Evolutionary conservation across 163 green algal genomes (phyloP).

Genomic region (Picocystis sp.): DNA sequence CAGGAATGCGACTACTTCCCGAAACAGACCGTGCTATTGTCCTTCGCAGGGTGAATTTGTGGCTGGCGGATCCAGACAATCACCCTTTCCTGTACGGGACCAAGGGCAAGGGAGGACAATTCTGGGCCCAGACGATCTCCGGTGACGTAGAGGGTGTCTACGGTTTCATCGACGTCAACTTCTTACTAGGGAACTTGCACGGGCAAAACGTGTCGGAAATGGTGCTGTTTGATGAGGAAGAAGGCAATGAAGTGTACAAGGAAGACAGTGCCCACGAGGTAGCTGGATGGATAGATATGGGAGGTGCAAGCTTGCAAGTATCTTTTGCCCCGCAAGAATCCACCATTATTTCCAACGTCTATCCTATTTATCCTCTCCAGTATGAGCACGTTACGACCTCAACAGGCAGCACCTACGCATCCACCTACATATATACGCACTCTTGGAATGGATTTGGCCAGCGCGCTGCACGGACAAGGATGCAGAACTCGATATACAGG

Average conservation of each 20-base stretch:
- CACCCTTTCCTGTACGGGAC: constrained; percentile 7
- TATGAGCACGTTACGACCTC: constrained; percentile 5
- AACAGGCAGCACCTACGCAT: constrained; percentile 2
- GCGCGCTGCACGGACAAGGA: neutral
- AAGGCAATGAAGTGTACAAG: constrained; percentile 2
- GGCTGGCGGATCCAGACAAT: constrained; percentile 3
- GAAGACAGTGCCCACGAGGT: neutral
- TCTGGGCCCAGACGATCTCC: constrained; percentile 3
- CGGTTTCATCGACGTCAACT: constrained; percentile 7
- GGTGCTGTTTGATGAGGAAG: neutral
- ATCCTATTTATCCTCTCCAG: neutral
- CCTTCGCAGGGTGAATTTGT: constrained; percentile 4
- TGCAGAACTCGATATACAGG: neutral
- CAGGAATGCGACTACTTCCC: constrained; percentile 4
- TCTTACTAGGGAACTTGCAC: neutral
- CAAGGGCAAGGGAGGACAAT: neutral
- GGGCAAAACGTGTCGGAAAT: neutral
- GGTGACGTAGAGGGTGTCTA: constrained; percentile 1
- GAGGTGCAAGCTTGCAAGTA: constrained; percentile 4
- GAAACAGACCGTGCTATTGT: constrained; percentile 5
- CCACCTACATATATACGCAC: constrained; percentile 5
- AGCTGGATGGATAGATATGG: constrained; percentile 2
- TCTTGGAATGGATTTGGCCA: constrained; percentile 6
- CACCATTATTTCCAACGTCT: constrained; percentile 6
- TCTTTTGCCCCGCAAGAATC: constrained; percentile 6